Conservation (phyloP, 495 filamentous ascomycete species). For the Tuber magnatum region DNA sequence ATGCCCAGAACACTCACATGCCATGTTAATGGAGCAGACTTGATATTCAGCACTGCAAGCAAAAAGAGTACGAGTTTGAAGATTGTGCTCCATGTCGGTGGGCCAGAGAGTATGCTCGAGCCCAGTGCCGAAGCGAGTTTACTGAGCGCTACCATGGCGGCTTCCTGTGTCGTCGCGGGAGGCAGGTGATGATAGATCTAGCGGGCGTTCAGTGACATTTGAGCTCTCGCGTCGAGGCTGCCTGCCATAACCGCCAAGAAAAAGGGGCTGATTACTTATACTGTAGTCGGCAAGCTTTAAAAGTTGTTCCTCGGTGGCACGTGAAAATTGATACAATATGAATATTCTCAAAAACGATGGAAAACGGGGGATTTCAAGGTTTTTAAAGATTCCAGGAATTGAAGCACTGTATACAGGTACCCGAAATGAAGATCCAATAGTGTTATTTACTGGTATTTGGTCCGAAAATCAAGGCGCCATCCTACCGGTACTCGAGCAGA, state of each 20-base stretch:
- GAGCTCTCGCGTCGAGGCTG: background rate
- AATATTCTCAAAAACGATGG: background rate
- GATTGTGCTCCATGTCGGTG: slow-evolving; percentile 15
- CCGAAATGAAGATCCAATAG: background rate
- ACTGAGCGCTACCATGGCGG: slow-evolving; percentile 23
- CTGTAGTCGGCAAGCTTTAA: background rate
- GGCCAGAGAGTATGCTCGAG: background rate
- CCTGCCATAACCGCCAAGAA: background rate
- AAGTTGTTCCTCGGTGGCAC: background rate
- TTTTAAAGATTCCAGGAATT: background rate
- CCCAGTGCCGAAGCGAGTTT: slow-evolving; percentile 16
- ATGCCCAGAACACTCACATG: slow-evolving; percentile 50
- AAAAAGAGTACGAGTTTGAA: slow-evolving; percentile 41
- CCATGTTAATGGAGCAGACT: slow-evolving; percentile 69
- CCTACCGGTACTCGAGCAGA: too few species aligned
- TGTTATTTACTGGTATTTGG: background rate
- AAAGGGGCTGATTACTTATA: background rate
- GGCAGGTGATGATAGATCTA: background rate
- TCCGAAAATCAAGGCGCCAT: background rate
- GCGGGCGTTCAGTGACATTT: background rate
- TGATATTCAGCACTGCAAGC: slow-evolving; percentile 57
- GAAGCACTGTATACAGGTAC: background rate
- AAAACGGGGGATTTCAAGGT: background rate
- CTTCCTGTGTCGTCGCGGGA: background rate
- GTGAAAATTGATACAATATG: background rate